Conservation (phyloP, 352 stramenopile species). For the Globisporangium okanoganense region DNA sequence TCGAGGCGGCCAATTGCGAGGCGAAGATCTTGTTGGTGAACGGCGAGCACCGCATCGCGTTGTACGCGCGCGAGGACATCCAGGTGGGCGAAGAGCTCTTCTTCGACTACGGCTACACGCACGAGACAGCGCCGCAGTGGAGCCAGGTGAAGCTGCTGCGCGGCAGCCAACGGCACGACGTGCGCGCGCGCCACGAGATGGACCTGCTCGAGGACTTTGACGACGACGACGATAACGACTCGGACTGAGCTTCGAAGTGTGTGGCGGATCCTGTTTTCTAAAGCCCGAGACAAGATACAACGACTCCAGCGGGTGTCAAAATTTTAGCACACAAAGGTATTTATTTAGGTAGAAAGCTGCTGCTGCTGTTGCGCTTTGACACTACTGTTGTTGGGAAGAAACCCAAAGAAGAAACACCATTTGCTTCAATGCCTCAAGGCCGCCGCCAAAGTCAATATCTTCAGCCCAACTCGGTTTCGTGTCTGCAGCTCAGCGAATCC, state of each 20-base stretch:
- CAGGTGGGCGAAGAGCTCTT: constrained; percentile 74
- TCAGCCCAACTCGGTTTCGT: not conserved
- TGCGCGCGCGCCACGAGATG: not conserved
- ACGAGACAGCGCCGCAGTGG: constrained; percentile 59
- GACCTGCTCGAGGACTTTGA: constrained; percentile 12
- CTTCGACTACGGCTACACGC: constrained; percentile 78
- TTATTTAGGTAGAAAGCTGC: constrained; percentile 9
- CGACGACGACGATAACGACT: constrained; percentile 10
- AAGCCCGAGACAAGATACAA: not conserved
- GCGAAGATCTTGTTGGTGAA: constrained; percentile 83
- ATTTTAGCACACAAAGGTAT: constrained; percentile 1
- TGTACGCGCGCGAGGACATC: constrained; percentile 90
- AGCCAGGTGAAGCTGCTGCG: constrained; percentile 29
- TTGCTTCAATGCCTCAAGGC: too few relatives aligned
- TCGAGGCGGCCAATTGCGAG: constrained; percentile 67
- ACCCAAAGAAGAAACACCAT: not conserved
- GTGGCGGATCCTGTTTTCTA: not conserved
- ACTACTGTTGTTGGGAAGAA: not conserved
- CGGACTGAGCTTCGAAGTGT: constrained; percentile 1
- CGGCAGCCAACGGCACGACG: constrained; percentile 4
- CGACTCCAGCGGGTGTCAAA: not conserved
- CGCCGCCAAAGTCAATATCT: not conserved
- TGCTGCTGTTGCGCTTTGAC: not conserved
- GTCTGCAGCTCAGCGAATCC: not conserved
- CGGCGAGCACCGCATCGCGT: constrained; percentile 88